Conservation (phyloP, 768 basidiomycete species). For the Rhodosporidiobolus sp. region DNA sequence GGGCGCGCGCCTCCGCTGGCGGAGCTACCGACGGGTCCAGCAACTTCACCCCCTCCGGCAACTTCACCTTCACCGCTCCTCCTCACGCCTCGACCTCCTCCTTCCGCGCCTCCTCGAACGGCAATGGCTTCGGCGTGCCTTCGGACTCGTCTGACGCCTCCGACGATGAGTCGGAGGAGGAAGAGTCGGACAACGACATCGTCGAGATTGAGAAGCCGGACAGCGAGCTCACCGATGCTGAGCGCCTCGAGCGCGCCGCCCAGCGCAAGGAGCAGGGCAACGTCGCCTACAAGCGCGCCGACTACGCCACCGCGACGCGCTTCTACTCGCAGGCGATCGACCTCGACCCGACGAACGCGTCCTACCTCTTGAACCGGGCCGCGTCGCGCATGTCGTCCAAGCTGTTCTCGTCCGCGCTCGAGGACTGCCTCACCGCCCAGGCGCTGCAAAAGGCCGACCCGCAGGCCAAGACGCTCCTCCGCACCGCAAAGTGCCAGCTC, state of each 20-base stretch:
- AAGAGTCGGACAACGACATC: constrained; percentile 10
- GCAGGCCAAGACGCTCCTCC: constrained; percentile 72
- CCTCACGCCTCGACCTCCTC: constrained; percentile 11
- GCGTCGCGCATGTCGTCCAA: constrained; percentile 80
- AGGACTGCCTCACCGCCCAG: constrained; percentile 73
- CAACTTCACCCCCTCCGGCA: constrained; percentile 28
- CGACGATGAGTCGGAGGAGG: constrained; percentile 13
- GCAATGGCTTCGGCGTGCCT: constrained; percentile 10
- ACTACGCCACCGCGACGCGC: constrained; percentile 37
- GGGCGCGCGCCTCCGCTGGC: background rate
- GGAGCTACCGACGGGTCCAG: background rate
- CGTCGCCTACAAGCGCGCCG: constrained; percentile 43
- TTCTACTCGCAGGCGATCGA: constrained; percentile 71
- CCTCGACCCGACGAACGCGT: constrained; percentile 63
- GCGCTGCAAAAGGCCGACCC: constrained; percentile 62
- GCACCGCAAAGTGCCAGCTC: constrained; percentile 78
- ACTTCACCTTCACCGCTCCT: constrained; percentile 17
- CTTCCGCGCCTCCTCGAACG: background rate
- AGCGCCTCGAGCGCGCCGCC: constrained; percentile 49
- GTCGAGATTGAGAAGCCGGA: constrained; percentile 22
- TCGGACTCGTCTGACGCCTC: background rate
- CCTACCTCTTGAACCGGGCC: constrained; percentile 79
- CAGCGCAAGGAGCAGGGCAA: constrained; percentile 73
- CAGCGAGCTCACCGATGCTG: constrained; percentile 19
- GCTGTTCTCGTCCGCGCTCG: constrained; percentile 67